Percentiles rank a stretch among this genome's conserved stretches.
Evolutionary conservation across 768 basidiomycete species (phyloP).

Genomic region (Naganishia randhawae): DNA sequence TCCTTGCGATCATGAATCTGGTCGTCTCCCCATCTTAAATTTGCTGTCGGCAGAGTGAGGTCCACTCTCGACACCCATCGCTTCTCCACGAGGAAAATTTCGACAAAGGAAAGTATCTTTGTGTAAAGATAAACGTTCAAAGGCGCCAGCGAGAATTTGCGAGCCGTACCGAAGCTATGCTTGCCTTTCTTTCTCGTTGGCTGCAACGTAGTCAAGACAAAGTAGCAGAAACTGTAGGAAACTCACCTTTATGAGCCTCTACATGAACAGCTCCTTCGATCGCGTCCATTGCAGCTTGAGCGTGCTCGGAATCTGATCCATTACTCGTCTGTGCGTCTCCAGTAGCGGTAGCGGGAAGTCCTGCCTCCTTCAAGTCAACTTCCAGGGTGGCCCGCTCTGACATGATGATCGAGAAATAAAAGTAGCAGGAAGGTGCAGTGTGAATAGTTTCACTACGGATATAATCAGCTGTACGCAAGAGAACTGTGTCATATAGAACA

Average conservation of each 20-base stretch:
- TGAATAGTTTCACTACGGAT: not conserved
- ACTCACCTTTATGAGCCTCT: not conserved
- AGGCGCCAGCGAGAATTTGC: not conserved
- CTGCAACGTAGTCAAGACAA: not conserved
- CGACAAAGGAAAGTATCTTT: not conserved
- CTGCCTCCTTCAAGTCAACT: not conserved
- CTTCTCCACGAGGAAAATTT: not conserved
- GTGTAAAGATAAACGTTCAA: not conserved
- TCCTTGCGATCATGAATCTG: not conserved
- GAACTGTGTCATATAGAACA: not conserved
- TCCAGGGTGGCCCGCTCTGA: not conserved
- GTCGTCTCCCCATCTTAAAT: not conserved
- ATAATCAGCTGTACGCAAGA: conserved; percentile 1
- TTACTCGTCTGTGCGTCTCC: not conserved
- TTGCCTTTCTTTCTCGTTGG: not conserved
- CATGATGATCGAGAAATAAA: not conserved
- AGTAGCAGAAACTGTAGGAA: not conserved
- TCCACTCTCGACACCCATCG: not conserved
- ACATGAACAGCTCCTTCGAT: not conserved
- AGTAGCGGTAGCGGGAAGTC: not conserved
- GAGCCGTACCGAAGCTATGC: too few relatives aligned
- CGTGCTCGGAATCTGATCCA: not conserved
- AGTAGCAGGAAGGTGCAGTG: not conserved
- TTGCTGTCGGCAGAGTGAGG: not conserved
- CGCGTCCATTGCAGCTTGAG: not conserved